Evolutionary conservation across 306 rosid genomes (phyloP), one percentile per base, ranked within the genome.

Genomic region (Boehmeria nivea): DNA sequence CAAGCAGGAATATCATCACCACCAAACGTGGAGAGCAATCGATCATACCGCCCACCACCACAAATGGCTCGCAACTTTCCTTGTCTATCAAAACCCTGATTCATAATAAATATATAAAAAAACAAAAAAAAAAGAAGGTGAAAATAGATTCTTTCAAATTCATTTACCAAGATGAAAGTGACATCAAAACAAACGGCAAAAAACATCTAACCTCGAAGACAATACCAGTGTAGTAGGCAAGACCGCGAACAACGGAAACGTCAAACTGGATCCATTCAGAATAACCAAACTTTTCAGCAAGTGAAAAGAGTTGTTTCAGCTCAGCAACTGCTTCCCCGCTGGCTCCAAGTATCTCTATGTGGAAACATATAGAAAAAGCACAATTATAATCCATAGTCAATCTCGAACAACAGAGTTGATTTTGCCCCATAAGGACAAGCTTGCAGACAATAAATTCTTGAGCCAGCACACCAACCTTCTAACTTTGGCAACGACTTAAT

Each of bases 31-130:
- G 98, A 87, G 79, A 91, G 89, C 68, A 91, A 71, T 38, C 37
- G 74, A 66, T 91, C 98, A 73, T 91, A 91, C 62, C 98, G 68
- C 22, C 98, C 98, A 42, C 96, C 98, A 22, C 98, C 98, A 58
- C 98, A 91, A 64, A 91, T 82, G 69, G 98, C 98, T 65, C 98
- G 87, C 72, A 91, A 77, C 89, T 91, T 91, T 68, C 98, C 82
- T 70, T 73, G 83, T 65, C 88, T 74, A 70, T 91, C 96, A 76
- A 87, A 91, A 60, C 98, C 96, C 98, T 91, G 72, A 61, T 22
- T n/a, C n/a, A n/a, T n/a, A n/a, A n/a, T n/a, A n/a, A n/a, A n/a
- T n/a, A n/a, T n/a, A n/a, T n/a, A n/a, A n/a, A n/a, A 31, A 31
- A 31, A 31, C 36, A 31, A 31, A 31, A 31, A 6, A 31, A 45